phyloP scores from a whole-genome alignment of 2,329 filamentous ascomycete species.

The Xylaria sp. region DNA sequence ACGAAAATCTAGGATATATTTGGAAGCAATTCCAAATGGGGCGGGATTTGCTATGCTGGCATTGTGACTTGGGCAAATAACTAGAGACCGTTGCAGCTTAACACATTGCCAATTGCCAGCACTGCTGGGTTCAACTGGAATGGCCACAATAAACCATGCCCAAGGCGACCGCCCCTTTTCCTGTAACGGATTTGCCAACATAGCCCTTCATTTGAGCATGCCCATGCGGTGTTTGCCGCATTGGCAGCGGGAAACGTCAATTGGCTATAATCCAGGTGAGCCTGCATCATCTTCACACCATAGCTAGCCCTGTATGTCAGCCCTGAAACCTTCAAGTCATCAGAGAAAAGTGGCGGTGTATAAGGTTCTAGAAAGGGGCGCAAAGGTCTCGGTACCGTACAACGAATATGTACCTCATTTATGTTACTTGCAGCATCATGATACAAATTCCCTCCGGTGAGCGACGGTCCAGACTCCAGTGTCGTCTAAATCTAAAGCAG shows the following conservation, averaged over 20 bases:
- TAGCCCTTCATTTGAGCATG: constrained; percentile 13
- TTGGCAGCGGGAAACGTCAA: constrained; percentile 17
- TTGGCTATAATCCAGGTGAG: constrained; percentile 26
- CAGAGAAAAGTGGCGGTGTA: constrained; percentile 32
- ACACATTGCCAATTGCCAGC: not conserved
- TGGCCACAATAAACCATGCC: constrained; percentile 12
- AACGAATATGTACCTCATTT: constrained; percentile 25
- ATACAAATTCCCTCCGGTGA: constrained; percentile 14
- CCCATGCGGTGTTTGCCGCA: constrained; percentile 6
- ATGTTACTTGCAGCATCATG: constrained; percentile 21
- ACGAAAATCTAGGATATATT: constrained; percentile 29
- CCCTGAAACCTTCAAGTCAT: constrained; percentile 21
- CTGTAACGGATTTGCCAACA: not conserved
- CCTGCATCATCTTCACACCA: constrained; percentile 20
- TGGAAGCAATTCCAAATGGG: constrained; percentile 32
- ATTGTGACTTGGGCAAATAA: constrained; percentile 1
- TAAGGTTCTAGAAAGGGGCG: constrained; percentile 27
- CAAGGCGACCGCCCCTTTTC: constrained; percentile 14
- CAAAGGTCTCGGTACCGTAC: constrained; percentile 8
- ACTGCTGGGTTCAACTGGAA: constrained; percentile 8
- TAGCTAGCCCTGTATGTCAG: constrained; percentile 26
- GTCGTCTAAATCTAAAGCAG: constrained; percentile 23
- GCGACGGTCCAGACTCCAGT: constrained; percentile 16
- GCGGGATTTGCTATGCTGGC: constrained; percentile 1
- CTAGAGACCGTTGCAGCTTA: not conserved